phyloP scores from a whole-genome alignment of 441 rosid species.

The California macrophylla region DNA sequence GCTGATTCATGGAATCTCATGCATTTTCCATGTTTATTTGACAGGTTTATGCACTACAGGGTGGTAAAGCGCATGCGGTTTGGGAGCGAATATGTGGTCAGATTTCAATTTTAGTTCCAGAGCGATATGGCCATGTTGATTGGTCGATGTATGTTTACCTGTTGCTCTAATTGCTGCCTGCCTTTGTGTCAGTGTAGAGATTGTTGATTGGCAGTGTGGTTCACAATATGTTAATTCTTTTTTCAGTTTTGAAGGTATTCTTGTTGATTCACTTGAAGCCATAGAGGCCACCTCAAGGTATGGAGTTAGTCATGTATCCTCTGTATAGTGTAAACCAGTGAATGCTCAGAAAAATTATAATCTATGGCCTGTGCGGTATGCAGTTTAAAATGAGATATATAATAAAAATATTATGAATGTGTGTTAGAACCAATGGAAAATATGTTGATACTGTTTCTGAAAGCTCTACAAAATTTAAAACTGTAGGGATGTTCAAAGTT shows the following conservation, averaged over 20 bases:
- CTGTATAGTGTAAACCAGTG: not conserved
- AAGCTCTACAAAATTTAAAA: not conserved
- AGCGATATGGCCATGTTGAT: slow-evolving; percentile 48
- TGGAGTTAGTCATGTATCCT: slow-evolving; percentile 5
- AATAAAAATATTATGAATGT: not conserved
- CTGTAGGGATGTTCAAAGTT: not conserved
- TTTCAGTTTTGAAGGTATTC: slow-evolving; percentile 79
- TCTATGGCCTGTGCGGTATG: not conserved
- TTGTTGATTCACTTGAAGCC: slow-evolving; percentile 77
- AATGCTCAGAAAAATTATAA: not conserved
- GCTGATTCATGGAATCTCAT: slow-evolving; percentile 32
- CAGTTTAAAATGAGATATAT: not conserved
- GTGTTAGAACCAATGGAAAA: not conserved
- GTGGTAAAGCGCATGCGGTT: slow-evolving; percentile 45
- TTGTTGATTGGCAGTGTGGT: slow-evolving; percentile 15
- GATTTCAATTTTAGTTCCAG: slow-evolving; percentile 41
- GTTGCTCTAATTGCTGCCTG: slow-evolving; percentile 9
- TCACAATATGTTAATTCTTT: slow-evolving; percentile 16
- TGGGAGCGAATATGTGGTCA: slow-evolving; percentile 65
- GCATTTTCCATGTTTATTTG: slow-evolving; percentile 23
- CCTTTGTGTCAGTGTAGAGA: slow-evolving; percentile 11
- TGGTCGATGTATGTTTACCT: slow-evolving; percentile 70
- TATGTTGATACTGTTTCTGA: not conserved
- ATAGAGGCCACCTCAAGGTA: slow-evolving; percentile 74
- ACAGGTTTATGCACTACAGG: slow-evolving; percentile 63